A percentile compares a stretch with the other conserved stretches of the same genome.
Evolutionary conservation across 176 grass and related monocot genomes (phyloP).

Genomic region (Tillandsia leiboldiana): DNA sequence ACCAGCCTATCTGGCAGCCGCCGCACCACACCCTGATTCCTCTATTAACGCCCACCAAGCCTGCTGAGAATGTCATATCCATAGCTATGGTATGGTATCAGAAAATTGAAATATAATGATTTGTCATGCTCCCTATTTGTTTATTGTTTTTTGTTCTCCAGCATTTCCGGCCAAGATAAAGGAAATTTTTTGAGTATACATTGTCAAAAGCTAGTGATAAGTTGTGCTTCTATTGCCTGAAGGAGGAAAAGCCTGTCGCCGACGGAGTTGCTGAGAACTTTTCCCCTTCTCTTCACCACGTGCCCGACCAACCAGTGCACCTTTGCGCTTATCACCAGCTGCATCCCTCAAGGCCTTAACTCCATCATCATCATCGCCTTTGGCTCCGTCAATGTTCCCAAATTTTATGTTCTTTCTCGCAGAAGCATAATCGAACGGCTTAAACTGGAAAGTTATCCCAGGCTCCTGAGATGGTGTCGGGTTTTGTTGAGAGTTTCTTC

Average conservation of each 20-base stretch:
- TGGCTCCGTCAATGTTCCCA: slow-evolving; percentile 26
- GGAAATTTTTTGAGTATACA: neutral
- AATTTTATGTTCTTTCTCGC: slow-evolving; percentile 53
- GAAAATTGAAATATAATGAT: too few relatives aligned
- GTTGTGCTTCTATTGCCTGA: slow-evolving; percentile 8
- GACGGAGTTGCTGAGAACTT: neutral
- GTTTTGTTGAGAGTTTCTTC: slow-evolving; percentile 32
- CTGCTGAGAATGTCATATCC: too few relatives aligned
- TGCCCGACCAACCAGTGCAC: neutral
- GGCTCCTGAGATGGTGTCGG: slow-evolving; percentile 23
- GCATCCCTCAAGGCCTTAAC: slow-evolving; percentile 14
- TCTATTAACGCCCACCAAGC: too few relatives aligned
- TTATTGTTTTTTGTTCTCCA: neutral
- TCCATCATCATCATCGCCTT: slow-evolving; percentile 26
- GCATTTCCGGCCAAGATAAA: neutral
- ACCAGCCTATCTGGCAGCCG: too few relatives aligned
- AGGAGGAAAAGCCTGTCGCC: neutral
- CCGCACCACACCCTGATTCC: too few relatives aligned
- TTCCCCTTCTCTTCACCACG: neutral
- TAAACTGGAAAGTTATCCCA: slow-evolving; percentile 30
- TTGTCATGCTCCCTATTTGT: too few relatives aligned
- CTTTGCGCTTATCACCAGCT: neutral
- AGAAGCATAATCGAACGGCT: slow-evolving; percentile 56
- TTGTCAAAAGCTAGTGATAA: neutral
- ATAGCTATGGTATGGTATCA: too few relatives aligned